A percentile compares a stretch with the other conserved stretches of the same genome.
Evolutionary conservation across 306 rosid species (phyloP).

Genomic region (Leucaena leucocephala): DNA sequence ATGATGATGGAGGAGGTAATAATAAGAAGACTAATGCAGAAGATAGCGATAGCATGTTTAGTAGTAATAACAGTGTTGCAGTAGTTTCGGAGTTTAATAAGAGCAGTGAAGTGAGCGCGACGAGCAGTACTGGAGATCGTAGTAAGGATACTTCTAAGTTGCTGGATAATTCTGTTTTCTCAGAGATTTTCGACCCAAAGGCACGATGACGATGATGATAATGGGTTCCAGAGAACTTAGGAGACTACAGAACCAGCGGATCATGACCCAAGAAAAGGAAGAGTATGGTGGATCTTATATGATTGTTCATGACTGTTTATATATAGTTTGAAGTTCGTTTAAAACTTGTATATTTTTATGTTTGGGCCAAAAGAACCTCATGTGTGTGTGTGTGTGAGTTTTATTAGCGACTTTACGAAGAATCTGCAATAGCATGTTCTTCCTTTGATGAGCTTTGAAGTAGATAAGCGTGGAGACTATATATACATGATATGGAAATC

Average conservation of each 20-base stretch:
- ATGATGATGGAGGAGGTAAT: background rate
- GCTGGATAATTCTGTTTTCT: background rate
- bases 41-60: background rate
- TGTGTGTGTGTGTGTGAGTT: background rate
- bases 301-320: background rate
- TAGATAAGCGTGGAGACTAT: background rate
- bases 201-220: background rate
- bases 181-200: constrained; percentile 19
- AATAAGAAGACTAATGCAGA: background rate
- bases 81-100: background rate
- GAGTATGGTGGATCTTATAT: background rate
- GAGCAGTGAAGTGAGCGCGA: constrained; percentile 2
- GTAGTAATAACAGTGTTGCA: background rate
- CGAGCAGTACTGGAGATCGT: background rate
- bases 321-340: background rate
- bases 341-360: background rate
- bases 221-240: background rate
- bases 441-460: background rate
- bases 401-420: background rate
- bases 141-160: background rate
- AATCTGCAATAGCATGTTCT: background rate
- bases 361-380: background rate
- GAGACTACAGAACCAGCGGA: background rate
- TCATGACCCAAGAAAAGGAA: background rate
- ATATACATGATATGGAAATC: background rate